Base-by-base conservation (phyloP, 371 early-diverging fungal species). In the Sanchytrium tribonematis region DNA sequence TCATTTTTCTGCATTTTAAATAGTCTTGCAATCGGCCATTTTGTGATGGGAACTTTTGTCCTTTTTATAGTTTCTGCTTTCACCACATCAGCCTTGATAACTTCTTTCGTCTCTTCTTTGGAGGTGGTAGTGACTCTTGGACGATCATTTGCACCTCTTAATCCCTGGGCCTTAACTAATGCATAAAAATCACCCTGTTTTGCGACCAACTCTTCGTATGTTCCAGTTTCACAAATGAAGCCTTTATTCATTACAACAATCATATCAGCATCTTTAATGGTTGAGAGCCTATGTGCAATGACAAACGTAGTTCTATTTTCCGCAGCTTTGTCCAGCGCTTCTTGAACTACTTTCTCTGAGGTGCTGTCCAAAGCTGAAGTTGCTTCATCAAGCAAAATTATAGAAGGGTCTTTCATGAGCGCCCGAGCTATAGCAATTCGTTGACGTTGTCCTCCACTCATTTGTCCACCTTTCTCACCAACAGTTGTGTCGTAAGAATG, bases 401-500 rank as follows among this genome's bases (percentile, higher is more conserved):
- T 71, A 29, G 70, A 69, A 22, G 77, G 71, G 22, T 75, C 68
- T 29, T 70, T 70, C 12, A 78, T 17, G 1, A 77, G 30, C 1
- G 76, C 74, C 71, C 88, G 80, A 28, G 86, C 83, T 71, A 86
- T 80, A 29, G 83, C 78, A 76, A 86, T 80, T 73, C 86, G 81
- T 74, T 86, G 87, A 75, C 82, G 82, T 69, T 78, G 75, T 30
- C 88, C 88, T 69, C 87, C 86, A 69, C 82, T 81, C 0, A 86
- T 70, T 70, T 82, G 82, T 28, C 81, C 79, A 12, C 86, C 88
- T 72, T 67, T 0, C 31, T 86, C 88, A 69, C 88, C 88, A 2
- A 86, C 85, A 22, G 76, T 74, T 0, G 93, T 91, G 68, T 90
- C 80, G 75, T 90, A 91, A 5, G 85, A 86, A 30, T 84, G 72